A percentile compares a stretch with the other conserved stretches of the same genome.
Evolutionary conservation across 805 yeast species (phyloP).

Genomic region (Suhomyces pyralidae): DNA sequence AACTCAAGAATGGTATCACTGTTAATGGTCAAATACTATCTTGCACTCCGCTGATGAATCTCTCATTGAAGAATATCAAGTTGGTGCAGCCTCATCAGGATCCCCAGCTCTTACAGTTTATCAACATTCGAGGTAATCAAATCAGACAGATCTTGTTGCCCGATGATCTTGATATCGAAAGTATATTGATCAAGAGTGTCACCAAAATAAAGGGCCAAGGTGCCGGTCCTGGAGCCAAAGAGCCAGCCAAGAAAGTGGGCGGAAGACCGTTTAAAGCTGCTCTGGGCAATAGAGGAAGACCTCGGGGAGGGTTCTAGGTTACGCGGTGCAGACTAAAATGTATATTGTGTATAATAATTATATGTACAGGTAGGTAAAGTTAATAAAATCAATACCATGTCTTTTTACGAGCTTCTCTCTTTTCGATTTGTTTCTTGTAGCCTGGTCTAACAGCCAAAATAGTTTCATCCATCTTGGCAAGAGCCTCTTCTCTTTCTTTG

Average conservation of each 20-base stretch:
- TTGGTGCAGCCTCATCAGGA: conserved; percentile 71
- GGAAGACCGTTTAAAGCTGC: conserved; percentile 11
- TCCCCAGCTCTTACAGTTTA: conserved; percentile 67
- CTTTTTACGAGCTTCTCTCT: conserved; percentile 33
- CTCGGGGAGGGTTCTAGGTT: not conserved
- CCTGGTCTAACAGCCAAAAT: conserved; percentile 59
- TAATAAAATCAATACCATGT: conserved; percentile 27
- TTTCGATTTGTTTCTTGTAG: conserved; percentile 38
- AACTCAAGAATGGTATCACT: conserved; percentile 85
- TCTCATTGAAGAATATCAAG: conserved; percentile 73
- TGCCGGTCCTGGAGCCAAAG: conserved; percentile 37
- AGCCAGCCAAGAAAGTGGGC: conserved; percentile 8
- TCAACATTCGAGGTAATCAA: conserved; percentile 86
- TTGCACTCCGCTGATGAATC: conserved; percentile 90
- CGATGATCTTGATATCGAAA: conserved; percentile 75
- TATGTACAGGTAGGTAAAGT: conserved; percentile 1
- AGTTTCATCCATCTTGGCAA: conserved; percentile 61
- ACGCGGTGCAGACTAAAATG: not conserved
- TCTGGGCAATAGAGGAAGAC: conserved; percentile 18
- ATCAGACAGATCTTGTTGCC: conserved; percentile 82
- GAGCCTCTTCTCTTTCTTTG: conserved; percentile 61
- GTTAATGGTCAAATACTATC: conserved; percentile 80
- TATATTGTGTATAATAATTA: not conserved
- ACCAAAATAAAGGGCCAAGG: conserved; percentile 42
- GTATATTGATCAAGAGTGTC: conserved; percentile 52